These are phyloP conservation scores for Boletus sp. DNA, from an alignment of 768 basidiomycete genomes.

Conservation along the genomic window DNA sequence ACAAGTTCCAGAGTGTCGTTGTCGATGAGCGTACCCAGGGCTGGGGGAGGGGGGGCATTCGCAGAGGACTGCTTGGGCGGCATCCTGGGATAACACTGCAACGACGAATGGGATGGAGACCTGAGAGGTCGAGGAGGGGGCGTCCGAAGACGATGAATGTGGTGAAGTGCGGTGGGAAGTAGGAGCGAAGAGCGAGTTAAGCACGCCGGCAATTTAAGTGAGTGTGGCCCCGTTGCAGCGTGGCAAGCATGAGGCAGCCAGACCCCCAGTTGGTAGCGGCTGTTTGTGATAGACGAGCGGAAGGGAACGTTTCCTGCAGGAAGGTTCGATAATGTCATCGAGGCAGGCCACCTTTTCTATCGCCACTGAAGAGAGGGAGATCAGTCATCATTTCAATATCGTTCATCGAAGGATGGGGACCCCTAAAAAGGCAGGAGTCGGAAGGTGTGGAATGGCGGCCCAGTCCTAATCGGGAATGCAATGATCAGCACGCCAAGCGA, in stretches of 20 bases:
- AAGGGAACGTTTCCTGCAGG: slow-evolving; percentile 28
- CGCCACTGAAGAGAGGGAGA: slow-evolving; percentile 20
- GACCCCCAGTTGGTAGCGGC: slow-evolving; percentile 30
- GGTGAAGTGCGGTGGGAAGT: slow-evolving; percentile 22
- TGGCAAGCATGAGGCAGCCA: slow-evolving; percentile 37
- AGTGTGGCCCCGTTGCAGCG: slow-evolving; percentile 32
- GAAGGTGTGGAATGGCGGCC: slow-evolving; percentile 6
- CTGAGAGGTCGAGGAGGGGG: slow-evolving; percentile 22
- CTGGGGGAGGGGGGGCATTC: slow-evolving; percentile 46
- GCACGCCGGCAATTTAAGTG: slow-evolving; percentile 33
- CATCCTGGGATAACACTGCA: slow-evolving; percentile 26
- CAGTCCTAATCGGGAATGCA: neutral
- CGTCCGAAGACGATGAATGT: slow-evolving; percentile 25
- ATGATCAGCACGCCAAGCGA: slow-evolving; percentile 12
- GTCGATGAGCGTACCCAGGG: slow-evolving; percentile 81
- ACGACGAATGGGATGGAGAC: slow-evolving; percentile 18
- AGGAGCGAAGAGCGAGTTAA: slow-evolving; percentile 24
- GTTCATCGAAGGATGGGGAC: slow-evolving; percentile 8
- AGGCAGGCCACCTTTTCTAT: slow-evolving; percentile 29
- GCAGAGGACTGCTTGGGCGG: slow-evolving; percentile 33
- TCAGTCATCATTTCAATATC: slow-evolving; percentile 37
- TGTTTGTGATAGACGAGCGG: slow-evolving; percentile 34
- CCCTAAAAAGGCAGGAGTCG: slow-evolving; percentile 29
- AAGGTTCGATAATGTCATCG: slow-evolving; percentile 29
- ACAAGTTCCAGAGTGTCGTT: slow-evolving; percentile 77